A percentile compares a stretch with the other conserved stretches of the same genome.
Evolutionary conservation across 2,329 filamentous ascomycete species (phyloP).

Genomic region (Curvularia sp.): DNA sequence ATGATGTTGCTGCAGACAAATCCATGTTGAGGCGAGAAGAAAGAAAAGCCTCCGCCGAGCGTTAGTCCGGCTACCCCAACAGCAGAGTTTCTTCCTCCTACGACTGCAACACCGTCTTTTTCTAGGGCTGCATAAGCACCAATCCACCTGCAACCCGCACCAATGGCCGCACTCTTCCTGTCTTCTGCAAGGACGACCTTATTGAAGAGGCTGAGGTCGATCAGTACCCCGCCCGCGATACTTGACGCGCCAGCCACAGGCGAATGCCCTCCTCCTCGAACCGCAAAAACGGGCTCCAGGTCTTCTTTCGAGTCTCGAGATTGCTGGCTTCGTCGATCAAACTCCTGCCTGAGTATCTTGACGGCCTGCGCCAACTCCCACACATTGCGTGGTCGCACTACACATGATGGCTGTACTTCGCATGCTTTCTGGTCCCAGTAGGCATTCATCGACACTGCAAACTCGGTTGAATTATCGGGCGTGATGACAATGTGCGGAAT

Average conservation of each 20-base stretch:
- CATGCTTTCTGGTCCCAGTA: conserved; percentile 49
- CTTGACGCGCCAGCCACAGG: conserved; percentile 31
- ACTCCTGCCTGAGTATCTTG: conserved; percentile 38
- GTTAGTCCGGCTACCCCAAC: conserved; percentile 45
- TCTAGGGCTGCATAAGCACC: conserved; percentile 28
- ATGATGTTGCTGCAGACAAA: conserved; percentile 44
- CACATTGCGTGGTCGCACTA: conserved; percentile 39
- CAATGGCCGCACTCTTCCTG: conserved; percentile 20
- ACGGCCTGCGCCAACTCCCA: conserved; percentile 42
- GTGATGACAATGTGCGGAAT: conserved; percentile 24
- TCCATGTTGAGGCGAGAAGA: conserved; percentile 43
- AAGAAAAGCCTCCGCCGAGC: conserved; percentile 49
- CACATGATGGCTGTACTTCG: conserved; percentile 42
- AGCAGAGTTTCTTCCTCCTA: conserved; percentile 35
- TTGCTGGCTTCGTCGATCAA: conserved; percentile 31
- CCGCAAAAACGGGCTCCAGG: conserved; percentile 48
- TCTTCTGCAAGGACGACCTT: conserved; percentile 16
- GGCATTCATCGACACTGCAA: conserved; percentile 23
- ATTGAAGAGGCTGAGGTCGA: conserved; percentile 29
- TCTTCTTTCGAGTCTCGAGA: not conserved
- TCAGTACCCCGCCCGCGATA: conserved; percentile 28
- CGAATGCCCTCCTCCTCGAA: conserved; percentile 59
- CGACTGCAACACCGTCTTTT: conserved; percentile 24
- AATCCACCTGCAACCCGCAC: conserved; percentile 31
- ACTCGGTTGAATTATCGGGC: conserved; percentile 11